phyloP scores from a whole-genome alignment of 176 grass and related monocot species.

The Eremochloa ophiuroides region DNA sequence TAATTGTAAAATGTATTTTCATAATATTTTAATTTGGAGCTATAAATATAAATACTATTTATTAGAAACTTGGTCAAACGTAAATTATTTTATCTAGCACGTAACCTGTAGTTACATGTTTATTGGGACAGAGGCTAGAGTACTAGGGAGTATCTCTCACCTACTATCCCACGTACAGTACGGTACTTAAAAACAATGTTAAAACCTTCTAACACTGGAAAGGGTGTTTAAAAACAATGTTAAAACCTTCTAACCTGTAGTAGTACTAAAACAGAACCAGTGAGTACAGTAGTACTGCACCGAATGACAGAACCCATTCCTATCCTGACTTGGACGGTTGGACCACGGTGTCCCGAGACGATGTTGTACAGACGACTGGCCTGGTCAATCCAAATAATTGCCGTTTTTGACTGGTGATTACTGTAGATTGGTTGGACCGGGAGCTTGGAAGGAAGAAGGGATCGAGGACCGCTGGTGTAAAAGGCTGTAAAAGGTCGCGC shows the following conservation, averaged over 20 bases:
- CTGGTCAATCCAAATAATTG: constrained; percentile 44
- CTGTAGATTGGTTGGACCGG: constrained; percentile 28
- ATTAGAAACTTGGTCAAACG: too few species aligned
- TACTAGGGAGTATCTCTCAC: background rate
- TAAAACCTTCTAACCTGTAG: background rate
- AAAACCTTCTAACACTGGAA: background rate
- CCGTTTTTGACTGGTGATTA: constrained; percentile 15
- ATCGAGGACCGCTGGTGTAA: background rate
- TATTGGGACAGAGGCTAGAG: too few species aligned
- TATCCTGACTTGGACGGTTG: background rate
- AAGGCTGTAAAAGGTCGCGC: constrained; percentile 33
- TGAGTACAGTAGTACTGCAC: too few species aligned
- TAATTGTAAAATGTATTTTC: too few species aligned
- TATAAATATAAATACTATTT: too few species aligned
- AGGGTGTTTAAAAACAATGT: background rate
- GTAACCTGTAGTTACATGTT: too few species aligned
- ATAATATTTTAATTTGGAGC: too few species aligned
- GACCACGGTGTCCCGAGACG: background rate
- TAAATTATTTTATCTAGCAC: too few species aligned
- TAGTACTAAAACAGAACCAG: too few species aligned
- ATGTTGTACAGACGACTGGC: background rate
- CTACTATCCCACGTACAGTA: background rate
- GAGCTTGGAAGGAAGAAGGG: background rate
- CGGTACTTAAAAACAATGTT: too few species aligned
- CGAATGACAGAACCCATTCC: background rate